These are phyloP conservation scores for Xerocomus brunneocitrinus DNA, from an alignment of 768 basidiomycete species.

Conservation along the genomic window DNA sequence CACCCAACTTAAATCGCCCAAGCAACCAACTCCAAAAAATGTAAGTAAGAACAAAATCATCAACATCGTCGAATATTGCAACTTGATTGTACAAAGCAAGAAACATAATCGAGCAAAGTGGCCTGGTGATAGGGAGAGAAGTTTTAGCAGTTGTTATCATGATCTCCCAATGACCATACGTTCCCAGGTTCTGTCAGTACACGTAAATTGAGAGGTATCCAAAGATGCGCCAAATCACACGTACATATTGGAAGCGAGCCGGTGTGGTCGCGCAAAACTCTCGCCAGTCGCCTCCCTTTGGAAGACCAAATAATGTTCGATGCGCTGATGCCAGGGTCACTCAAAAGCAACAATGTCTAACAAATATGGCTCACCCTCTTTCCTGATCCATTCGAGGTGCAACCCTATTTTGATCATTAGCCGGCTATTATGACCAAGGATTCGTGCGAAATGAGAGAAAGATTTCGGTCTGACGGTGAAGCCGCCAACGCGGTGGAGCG, in stretches of 20 bases:
- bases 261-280: constrained; percentile 35
- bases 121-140: background rate
- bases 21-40: no score
- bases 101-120: background rate
- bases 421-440: background rate
- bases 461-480: no score
- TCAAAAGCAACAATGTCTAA: background rate
- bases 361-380: constrained; percentile 5
- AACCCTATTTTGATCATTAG: constrained; percentile 16
- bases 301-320: constrained; percentile 21
- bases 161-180: constrained; percentile 25
- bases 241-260: constrained; percentile 18
- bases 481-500: constrained; percentile 39
- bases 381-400: constrained; percentile 20
- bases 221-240: background rate
- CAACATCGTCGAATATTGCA: no score
- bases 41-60: background rate
- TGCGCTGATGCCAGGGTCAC: constrained; percentile 18
- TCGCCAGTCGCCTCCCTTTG: constrained; percentile 24
- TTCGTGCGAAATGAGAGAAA: background rate
- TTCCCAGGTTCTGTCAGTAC: constrained; percentile 5
- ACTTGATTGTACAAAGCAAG: background rate
- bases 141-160: constrained; percentile 10
- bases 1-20: no score
- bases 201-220: background rate